Conservation (phyloP, 768 basidiomycete species). For the Suillus clintonianus region DNA sequence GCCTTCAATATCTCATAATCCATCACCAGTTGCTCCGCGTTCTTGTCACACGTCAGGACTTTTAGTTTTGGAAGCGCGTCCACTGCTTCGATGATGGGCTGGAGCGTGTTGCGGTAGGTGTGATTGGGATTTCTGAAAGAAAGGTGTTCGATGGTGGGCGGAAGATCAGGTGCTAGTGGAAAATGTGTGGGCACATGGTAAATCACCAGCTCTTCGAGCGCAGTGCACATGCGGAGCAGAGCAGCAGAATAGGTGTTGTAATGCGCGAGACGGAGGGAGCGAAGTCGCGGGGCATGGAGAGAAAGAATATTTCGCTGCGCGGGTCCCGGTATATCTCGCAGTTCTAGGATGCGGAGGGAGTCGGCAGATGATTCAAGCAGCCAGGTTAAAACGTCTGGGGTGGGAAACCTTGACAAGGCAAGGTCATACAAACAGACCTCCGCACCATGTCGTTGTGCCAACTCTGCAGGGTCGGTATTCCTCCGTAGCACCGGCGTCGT, state of each 20-base stretch:
- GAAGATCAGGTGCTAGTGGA: conserved; percentile 32
- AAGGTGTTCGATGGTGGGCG: conserved; percentile 42
- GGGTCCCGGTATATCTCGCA: conserved; percentile 33
- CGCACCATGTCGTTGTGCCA: conserved; percentile 9
- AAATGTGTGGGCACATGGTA: conserved; percentile 36
- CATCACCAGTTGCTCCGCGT: conserved; percentile 13
- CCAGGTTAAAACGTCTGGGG: conserved; percentile 37
- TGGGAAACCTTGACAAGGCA: conserved; percentile 35
- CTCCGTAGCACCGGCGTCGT: conserved; percentile 13
- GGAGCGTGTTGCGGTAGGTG: conserved; percentile 19
- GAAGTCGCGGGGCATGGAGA: conserved; percentile 34
- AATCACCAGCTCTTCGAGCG: conserved; percentile 42
- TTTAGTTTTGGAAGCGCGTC: conserved; percentile 34
- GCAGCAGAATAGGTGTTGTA: conserved; percentile 33
- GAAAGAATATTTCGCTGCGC: conserved; percentile 22
- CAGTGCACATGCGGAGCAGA: conserved; percentile 38
- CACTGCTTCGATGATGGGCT: conserved; percentile 33
- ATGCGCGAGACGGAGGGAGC: conserved; percentile 44
- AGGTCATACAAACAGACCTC: conserved; percentile 42
- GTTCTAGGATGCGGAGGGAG: conserved; percentile 41
- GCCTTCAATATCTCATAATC: conserved; percentile 25
- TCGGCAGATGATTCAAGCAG: conserved; percentile 36
- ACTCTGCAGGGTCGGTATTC: background rate
- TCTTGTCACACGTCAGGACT: conserved; percentile 37
- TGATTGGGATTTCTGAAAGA: conserved; percentile 28